Evolutionary conservation across 257 asterid species (phyloP).

Genomic region (Linderniella brevidens): DNA sequence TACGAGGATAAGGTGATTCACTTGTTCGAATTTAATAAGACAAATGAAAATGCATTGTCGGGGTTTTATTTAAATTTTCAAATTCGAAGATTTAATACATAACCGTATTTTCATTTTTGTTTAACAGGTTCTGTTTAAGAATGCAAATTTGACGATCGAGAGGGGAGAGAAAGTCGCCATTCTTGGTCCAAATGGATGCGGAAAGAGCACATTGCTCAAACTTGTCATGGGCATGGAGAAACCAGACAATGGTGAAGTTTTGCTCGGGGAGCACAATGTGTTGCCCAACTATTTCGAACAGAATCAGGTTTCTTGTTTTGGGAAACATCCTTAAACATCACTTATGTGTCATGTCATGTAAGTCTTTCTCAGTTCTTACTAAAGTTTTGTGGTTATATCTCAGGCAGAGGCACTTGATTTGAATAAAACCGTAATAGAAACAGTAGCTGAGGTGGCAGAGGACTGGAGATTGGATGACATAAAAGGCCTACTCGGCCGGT

Average conservation of each 20-base stretch:
- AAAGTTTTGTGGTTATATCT: conserved; percentile 3
- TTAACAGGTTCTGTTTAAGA: conserved; percentile 56
- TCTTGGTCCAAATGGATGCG: conserved; percentile 98
- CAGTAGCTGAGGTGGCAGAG: conserved; percentile 91
- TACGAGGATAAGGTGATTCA: conserved; percentile 63
- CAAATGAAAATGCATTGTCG: not conserved
- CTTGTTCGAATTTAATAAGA: conserved; percentile 3
- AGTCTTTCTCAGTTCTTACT: not conserved
- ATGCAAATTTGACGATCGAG: conserved; percentile 70
- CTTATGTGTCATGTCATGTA: not conserved
- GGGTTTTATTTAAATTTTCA: not conserved
- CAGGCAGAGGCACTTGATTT: conserved; percentile 99
- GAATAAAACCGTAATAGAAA: conserved; percentile 54
- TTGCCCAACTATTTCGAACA: conserved; percentile 93
- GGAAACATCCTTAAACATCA: not conserved
- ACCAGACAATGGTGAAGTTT: conserved; percentile 57
- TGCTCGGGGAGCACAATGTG: conserved; percentile 85
- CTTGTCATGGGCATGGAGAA: conserved; percentile 75
- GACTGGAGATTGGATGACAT: conserved; percentile 95
- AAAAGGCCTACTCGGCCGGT: conserved; percentile 93
- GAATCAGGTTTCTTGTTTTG: conserved; percentile 59
- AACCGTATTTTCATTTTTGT: not conserved
- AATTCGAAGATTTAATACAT: too few species aligned
- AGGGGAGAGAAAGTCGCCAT: conserved; percentile 95
- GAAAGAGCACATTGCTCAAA: conserved; percentile 87